These are phyloP conservation scores for Cadophora sp. DNA, from an alignment of 2,329 filamentous ascomycete genomes.

Conservation along the genomic window DNA sequence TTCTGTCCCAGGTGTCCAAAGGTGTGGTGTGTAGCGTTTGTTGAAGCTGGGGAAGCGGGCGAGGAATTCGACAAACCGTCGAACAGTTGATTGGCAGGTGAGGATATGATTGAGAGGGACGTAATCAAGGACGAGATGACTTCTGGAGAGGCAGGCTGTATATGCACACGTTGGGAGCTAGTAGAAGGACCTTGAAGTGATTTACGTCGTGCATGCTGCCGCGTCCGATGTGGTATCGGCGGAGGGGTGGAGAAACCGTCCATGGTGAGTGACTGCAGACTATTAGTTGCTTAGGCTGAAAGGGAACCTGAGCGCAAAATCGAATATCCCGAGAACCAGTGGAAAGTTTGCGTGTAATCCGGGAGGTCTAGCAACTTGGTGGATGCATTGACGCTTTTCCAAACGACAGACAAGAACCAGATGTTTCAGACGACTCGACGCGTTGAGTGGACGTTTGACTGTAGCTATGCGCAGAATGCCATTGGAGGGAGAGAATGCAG, in stretches of 20 bases:
- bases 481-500: constrained; percentile 35
- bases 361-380: constrained; percentile 31
- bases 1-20: constrained; percentile 34
- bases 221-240: constrained; percentile 38
- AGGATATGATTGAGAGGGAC: constrained; percentile 71
- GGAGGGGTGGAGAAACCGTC: constrained; percentile 39
- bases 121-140: constrained; percentile 75
- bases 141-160: constrained; percentile 59
- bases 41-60: constrained; percentile 50
- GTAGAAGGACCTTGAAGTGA: constrained; percentile 42
- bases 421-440: constrained; percentile 25
- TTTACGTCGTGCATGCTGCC: constrained; percentile 42
- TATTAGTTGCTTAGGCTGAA: constrained; percentile 32
- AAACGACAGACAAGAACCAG: constrained; percentile 32
- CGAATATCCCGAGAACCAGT: constrained; percentile 21
- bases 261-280: constrained; percentile 33
- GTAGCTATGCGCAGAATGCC: constrained; percentile 33
- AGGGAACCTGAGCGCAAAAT: constrained; percentile 27
- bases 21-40: constrained; percentile 37
- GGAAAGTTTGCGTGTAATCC: constrained; percentile 19
- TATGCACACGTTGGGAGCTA: constrained; percentile 41
- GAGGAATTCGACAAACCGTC: constrained; percentile 55
- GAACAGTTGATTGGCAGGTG: constrained; percentile 73
- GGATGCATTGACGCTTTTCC: constrained; percentile 40
- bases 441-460: constrained; percentile 32